A percentile compares a stretch with the other conserved stretches of the same genome.
Evolutionary conservation across 2,329 filamentous ascomycete species (phyloP).

Genomic region (Clarireedia paspali): DNA sequence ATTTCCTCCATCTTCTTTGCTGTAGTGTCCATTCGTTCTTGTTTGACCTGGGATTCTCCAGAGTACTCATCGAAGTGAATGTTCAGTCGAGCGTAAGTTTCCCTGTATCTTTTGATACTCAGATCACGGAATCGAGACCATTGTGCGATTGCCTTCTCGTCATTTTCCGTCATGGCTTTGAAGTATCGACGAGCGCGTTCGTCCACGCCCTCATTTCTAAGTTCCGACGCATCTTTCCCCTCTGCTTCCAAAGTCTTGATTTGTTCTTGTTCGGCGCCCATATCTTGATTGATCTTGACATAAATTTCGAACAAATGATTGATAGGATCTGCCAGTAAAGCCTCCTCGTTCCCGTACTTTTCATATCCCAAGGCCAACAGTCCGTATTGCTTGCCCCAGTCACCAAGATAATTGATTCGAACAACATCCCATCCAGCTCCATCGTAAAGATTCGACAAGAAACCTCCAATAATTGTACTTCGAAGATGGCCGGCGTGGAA

Average conservation of each 20-base stretch:
- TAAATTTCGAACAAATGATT: conserved; percentile 79
- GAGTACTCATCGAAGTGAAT: conserved; percentile 65
- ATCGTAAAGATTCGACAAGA: conserved; percentile 62
- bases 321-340: conserved; percentile 65
- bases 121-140: conserved; percentile 62
- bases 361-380: conserved; percentile 68
- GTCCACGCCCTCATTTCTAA: conserved; percentile 53
- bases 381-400: conserved; percentile 69
- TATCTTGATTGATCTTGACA: conserved; percentile 61
- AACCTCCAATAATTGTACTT: conserved; percentile 70
- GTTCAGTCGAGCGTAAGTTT: conserved; percentile 63
- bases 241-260: conserved; percentile 40
- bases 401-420: conserved; percentile 68
- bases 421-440: conserved; percentile 63
- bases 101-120: conserved; percentile 58
- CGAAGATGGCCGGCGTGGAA: conserved; percentile 70
- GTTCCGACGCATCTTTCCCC: conserved; percentile 36
- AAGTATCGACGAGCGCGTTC: conserved; percentile 70
- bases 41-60: conserved; percentile 66
- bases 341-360: conserved; percentile 66
- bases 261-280: conserved; percentile 56
- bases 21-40: conserved; percentile 57
- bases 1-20: conserved; percentile 56
- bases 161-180: conserved; percentile 62
- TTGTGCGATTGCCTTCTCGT: conserved; percentile 49